Evolutionary conservation across 257 asterid species (phyloP).

Genomic region (Lavandula angustifolia): DNA sequence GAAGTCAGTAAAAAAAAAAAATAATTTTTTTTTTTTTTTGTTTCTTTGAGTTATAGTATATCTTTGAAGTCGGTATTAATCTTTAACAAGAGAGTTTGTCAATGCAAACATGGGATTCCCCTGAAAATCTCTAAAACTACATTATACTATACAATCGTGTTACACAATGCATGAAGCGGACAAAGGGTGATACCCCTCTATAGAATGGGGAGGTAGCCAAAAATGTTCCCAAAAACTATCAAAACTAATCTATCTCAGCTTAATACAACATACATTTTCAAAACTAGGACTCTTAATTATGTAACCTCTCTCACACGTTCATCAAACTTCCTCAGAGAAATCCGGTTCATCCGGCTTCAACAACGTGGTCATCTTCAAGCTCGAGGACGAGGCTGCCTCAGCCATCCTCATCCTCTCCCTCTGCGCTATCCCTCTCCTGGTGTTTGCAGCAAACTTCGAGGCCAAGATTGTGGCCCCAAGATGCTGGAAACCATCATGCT

Average conservation of each 20-base stretch:
- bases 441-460: conserved; percentile 71
- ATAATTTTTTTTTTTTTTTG: no score
- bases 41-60: no score
- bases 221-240: neutral
- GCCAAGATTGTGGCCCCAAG: conserved; percentile 76
- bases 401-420: conserved; percentile 39
- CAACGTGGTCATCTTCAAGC: conserved; percentile 79
- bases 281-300: conserved; percentile 24
- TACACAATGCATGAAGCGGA: conserved; percentile 9
- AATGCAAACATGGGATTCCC: no score
- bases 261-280: conserved; percentile 35
- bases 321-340: conserved; percentile 56
- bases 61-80: no score
- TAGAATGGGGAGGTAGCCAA: conserved; percentile 4
- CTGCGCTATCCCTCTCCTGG: conserved; percentile 55
- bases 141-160: neutral
- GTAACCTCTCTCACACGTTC: neutral
- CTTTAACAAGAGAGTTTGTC: no score
- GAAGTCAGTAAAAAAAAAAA: neutral
- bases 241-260: conserved; percentile 30
- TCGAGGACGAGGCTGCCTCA: conserved; percentile 52
- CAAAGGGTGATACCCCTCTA: conserved; percentile 32
- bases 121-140: neutral
- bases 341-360: conserved; percentile 89
- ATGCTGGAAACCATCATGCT: conserved; percentile 33